phyloP scores from a whole-genome alignment of 2,329 filamentous ascomycete species.

The Verticillium tricorpus region DNA sequence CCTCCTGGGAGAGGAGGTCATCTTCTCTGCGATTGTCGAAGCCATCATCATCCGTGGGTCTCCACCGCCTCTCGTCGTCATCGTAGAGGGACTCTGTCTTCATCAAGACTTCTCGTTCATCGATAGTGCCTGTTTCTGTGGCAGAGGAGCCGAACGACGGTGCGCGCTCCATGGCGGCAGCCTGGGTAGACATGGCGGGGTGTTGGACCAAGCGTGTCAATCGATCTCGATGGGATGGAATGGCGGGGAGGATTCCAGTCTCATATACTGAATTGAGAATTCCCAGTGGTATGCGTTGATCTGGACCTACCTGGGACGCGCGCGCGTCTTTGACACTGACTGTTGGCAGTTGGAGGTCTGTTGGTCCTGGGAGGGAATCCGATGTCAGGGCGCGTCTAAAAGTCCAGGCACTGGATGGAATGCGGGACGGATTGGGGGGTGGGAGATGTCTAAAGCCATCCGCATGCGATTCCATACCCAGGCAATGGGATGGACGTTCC shows the following conservation, averaged over 20 bases:
- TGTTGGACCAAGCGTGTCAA: not conserved
- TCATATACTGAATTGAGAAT: not conserved
- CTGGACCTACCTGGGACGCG: not conserved
- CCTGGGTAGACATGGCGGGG: not conserved
- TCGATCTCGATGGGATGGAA: not conserved
- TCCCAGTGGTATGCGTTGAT: not conserved
- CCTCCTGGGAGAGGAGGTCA: conserved; percentile 28
- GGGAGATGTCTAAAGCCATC: not conserved
- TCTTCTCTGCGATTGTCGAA: not conserved
- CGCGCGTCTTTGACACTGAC: not conserved
- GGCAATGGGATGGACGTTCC: not conserved
- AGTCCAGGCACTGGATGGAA: not conserved
- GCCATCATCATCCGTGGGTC: conserved; percentile 16
- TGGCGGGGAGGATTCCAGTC: not conserved
- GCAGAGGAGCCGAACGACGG: conserved; percentile 28
- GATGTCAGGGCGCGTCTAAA: not conserved
- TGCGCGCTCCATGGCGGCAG: conserved; percentile 7
- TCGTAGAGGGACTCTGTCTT: conserved; percentile 25
- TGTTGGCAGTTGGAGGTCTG: not conserved
- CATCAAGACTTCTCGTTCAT: conserved; percentile 27
- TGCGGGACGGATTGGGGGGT: not conserved
- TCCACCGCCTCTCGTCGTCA: conserved; percentile 17
- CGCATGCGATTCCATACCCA: not conserved
- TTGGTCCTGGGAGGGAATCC: not conserved
- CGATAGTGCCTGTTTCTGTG: conserved; percentile 24